Evolutionary conservation across 768 basidiomycete species (phyloP).

Genomic region (Tubosaeta brunneosetosa): DNA sequence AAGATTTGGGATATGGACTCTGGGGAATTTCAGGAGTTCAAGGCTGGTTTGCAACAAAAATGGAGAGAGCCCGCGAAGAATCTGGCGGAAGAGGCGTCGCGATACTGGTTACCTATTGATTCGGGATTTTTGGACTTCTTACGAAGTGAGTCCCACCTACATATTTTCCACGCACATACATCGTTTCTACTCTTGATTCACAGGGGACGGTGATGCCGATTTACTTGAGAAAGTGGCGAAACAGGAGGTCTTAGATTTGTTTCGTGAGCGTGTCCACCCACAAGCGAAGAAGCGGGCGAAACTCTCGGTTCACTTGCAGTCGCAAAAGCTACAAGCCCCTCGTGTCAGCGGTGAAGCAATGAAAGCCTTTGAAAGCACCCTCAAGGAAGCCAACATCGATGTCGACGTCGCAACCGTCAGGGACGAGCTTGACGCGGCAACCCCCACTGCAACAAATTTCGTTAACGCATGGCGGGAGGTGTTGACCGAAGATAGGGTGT

Average conservation of each 20-base stretch:
- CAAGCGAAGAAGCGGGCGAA: slow-evolving; percentile 69
- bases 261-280: slow-evolving; percentile 65
- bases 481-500: slow-evolving; percentile 38
- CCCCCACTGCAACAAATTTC: slow-evolving; percentile 59
- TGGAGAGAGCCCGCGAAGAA: slow-evolving; percentile 90
- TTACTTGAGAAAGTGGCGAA: slow-evolving; percentile 63
- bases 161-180: not conserved
- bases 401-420: slow-evolving; percentile 50
- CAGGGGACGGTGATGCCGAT: slow-evolving; percentile 72
- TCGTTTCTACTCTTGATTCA: not conserved
- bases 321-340: slow-evolving; percentile 56
- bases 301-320: slow-evolving; percentile 76
- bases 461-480: slow-evolving; percentile 54
- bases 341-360: slow-evolving; percentile 63
- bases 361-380: slow-evolving; percentile 52
- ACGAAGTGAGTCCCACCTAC: slow-evolving; percentile 52
- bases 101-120: slow-evolving; percentile 67
- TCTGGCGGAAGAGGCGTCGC: slow-evolving; percentile 69
- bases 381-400: slow-evolving; percentile 45
- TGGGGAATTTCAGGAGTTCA: slow-evolving; percentile 76
- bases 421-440: slow-evolving; percentile 47
- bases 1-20: slow-evolving; percentile 64
- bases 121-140: slow-evolving; percentile 84
- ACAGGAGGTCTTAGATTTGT: slow-evolving; percentile 68
- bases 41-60: slow-evolving; percentile 67